A percentile compares a stretch with the other conserved stretches of the same genome.
phyloP scores from a whole-genome alignment of 768 basidiomycete species.

The Kwoniella bestiolae region DNA sequence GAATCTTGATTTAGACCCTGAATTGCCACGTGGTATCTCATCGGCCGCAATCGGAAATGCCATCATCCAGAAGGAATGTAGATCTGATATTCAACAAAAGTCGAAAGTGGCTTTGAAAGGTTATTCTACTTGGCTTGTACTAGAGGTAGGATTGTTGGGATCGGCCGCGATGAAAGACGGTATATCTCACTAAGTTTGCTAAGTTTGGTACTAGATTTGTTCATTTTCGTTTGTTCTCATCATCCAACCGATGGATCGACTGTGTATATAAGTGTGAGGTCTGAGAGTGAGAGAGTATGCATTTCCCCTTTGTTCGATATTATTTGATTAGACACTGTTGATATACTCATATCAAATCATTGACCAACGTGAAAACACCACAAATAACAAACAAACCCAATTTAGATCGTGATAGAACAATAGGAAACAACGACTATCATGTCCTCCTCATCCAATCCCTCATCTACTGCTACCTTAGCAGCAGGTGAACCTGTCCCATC shows the following conservation, averaged over 20 bases:
- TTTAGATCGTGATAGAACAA: background rate
- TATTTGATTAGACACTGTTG: background rate
- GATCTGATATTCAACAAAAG: background rate
- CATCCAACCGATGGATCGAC: background rate
- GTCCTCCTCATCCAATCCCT: background rate
- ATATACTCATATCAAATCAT: background rate
- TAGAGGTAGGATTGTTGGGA: too few species aligned
- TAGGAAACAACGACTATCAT: background rate
- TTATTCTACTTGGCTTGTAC: background rate
- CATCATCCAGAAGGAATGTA: background rate
- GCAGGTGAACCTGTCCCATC: background rate
- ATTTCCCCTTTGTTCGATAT: slow-evolving; percentile 1
- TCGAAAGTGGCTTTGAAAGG: background rate
- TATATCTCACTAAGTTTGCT: background rate
- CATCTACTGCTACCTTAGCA: background rate
- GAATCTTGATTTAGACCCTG: slow-evolving; percentile 5
- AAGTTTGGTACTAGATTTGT: background rate
- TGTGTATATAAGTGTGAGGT: slow-evolving; percentile 8
- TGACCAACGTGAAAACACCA: too few species aligned
- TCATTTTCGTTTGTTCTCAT: background rate
- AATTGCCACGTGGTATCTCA: background rate
- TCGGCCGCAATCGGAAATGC: slow-evolving; percentile 13
- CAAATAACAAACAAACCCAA: background rate
- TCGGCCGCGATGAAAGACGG: background rate
- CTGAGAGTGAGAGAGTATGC: background rate